Evolutionary conservation across 805 yeast genomes (phyloP).

Genomic region (Candida verbasci): DNA sequence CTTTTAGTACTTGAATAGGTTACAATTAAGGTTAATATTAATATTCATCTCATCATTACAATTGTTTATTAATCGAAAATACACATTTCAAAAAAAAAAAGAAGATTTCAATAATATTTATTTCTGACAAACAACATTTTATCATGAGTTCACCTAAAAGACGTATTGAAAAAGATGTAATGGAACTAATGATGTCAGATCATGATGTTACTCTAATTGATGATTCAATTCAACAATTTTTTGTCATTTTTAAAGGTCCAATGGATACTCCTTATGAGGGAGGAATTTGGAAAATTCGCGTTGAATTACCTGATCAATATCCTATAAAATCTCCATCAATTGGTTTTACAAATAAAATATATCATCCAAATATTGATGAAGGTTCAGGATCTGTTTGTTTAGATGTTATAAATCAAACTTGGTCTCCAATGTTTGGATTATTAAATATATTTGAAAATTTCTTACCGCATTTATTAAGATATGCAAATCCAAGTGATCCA

Average conservation of each 20-base stretch:
- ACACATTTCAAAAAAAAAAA: too few species aligned
- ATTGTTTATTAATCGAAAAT: too few species aligned
- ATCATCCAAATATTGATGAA: conserved; percentile 94
- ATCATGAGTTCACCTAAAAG: conserved; percentile 59
- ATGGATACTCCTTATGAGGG: conserved; percentile 76
- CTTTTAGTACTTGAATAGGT: too few species aligned
- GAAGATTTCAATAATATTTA: too few species aligned
- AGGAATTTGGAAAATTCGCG: conserved; percentile 87
- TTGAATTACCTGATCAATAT: conserved; percentile 90
- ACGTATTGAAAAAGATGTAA: conserved; percentile 90
- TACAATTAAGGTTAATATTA: too few species aligned
- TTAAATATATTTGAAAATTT: conserved; percentile 88
- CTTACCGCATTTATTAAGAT: conserved; percentile 83
- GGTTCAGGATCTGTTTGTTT: conserved; percentile 87
- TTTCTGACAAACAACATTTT: too few species aligned
- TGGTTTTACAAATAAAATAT: conserved; percentile 86
- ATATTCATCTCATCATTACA: too few species aligned
- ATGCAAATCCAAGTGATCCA: conserved; percentile 94
- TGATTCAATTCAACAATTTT: conserved; percentile 76
- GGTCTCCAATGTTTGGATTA: conserved; percentile 97
- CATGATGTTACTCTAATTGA: conserved; percentile 80
- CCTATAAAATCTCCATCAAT: conserved; percentile 96
- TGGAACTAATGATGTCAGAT: conserved; percentile 95
- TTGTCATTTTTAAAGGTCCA: conserved; percentile 84
- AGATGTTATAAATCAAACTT: conserved; percentile 94